Conservation (phyloP, 2,329 filamentous ascomycete species). For the Neofusicoccum sp. region DNA sequence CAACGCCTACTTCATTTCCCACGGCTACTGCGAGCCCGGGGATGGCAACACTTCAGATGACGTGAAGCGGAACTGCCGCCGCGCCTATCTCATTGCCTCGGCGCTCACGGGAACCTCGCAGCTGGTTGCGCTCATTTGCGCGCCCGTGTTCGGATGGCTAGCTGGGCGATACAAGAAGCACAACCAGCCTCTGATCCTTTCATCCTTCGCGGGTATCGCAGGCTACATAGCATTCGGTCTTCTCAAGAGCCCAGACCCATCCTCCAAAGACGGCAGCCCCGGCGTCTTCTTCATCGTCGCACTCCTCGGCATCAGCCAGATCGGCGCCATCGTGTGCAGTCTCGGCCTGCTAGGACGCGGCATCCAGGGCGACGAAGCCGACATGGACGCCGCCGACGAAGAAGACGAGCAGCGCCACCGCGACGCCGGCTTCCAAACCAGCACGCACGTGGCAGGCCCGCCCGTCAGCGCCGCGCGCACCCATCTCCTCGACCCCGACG, state of each 20-base stretch:
- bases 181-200: constrained; percentile 71
- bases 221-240: constrained; percentile 76
- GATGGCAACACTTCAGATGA: constrained; percentile 50
- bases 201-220: constrained; percentile 69
- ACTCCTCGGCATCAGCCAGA: constrained; percentile 86
- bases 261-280: constrained; percentile 64
- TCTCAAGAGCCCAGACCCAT: constrained; percentile 74
- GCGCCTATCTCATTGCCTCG: constrained; percentile 84
- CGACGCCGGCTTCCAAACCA: not conserved
- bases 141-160: constrained; percentile 82
- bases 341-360: constrained; percentile 83
- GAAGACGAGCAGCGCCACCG: constrained; percentile 6
- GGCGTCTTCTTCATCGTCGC: constrained; percentile 74
- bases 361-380: constrained; percentile 56
- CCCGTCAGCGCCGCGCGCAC: not conserved
- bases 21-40: constrained; percentile 67
- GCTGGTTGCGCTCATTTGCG: constrained; percentile 77
- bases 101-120: constrained; percentile 88
- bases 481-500: constrained; percentile 17
- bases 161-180: constrained; percentile 62
- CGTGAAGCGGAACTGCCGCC: constrained; percentile 79
- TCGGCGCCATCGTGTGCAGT: constrained; percentile 93
- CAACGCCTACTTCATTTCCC: constrained; percentile 82
- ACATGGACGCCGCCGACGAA: constrained; percentile 17
- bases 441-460: not conserved